Evolutionary conservation across 805 yeast genomes (phyloP), one percentile per base, ranked within the genome.

Genomic region (Sugiyamaella americana): DNA sequence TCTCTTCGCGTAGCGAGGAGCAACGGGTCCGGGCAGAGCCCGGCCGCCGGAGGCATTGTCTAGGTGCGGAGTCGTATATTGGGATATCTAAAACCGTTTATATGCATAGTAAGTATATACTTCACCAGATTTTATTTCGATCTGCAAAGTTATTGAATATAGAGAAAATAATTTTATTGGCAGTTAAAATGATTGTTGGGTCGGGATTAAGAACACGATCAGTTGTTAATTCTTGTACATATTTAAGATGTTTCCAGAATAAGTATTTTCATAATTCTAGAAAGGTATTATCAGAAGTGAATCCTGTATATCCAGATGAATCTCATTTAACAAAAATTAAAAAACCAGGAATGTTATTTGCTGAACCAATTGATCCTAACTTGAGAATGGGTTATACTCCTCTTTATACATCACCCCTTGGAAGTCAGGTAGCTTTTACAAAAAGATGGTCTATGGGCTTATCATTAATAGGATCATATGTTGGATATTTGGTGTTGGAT

Each of bases 401-500:
- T 2, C 55, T 84, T 21, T 84, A 84, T 56, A 75, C 71, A 42
- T 78, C 84, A 0, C 87, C 88, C 0, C 70, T 80, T 2, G 69
- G 78, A 5, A 73, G 75, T 40, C 79, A 80, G 47, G 78, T 82
- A 2, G 76, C 84, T 2, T 70, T 80, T 46, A 67, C 82, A 39
- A 83, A 81, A 56, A 62, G 87, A 51, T 68, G 82, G 47, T 69
- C 84, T 2, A 56, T 83, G 6, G 82, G 84, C 21, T 75, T 82
- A 56, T 78, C 80, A 2, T 72, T 74, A 0, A 59, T 79, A 23
- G 87, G 87, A 0, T 58, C 76, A 3, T 78, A 81, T 51, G 76
- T 82, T 17, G 78, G 82, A n/a, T 78, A 82, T 51, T 60, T 82
- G 40, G 70, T 80, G 58, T 66, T 64, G 40, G 75, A 74, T 29